Conservation (phyloP, 345 rosid genomes). For the Lumnitzera racemosa region DNA sequence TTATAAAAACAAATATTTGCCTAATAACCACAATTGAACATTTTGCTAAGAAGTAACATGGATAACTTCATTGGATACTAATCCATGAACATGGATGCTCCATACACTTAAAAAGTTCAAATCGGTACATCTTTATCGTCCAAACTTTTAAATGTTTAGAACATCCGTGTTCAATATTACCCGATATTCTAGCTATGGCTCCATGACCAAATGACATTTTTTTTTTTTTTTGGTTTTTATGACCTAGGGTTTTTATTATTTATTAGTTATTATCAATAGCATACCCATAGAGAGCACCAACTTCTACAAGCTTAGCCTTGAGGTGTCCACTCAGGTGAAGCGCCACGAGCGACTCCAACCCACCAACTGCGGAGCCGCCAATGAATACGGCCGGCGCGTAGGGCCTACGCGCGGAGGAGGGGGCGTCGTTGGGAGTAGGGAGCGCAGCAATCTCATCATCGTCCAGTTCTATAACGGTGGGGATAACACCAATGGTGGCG, state of each 20-base stretch:
- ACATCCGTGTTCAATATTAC: no score
- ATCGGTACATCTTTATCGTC: no score
- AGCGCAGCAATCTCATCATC: slow-evolving; percentile 17
- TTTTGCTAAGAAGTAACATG: no score
- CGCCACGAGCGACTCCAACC: slow-evolving; percentile 37
- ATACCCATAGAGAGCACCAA: slow-evolving; percentile 34
- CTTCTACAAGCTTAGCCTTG: slow-evolving; percentile 36
- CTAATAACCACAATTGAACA: background rate
- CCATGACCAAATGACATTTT: no score
- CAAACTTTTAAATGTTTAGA: no score
- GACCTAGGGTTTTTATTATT: no score
- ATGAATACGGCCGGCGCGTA: slow-evolving; percentile 29
- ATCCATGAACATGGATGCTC: no score
- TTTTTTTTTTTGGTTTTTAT: no score
- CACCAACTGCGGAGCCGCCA: slow-evolving; percentile 35
- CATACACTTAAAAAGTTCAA: no score
- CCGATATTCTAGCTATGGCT: no score
- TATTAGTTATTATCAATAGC: no score
- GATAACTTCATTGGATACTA: no score
- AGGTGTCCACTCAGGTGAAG: slow-evolving; percentile 44
- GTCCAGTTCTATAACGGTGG: slow-evolving; percentile 91
- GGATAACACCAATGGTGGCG: slow-evolving; percentile 70
- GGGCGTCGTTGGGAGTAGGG: slow-evolving; percentile 1
- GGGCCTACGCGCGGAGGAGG: background rate
- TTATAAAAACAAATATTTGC: background rate